phyloP scores from a whole-genome alignment of 129 eudicot species.

The Flaveria linearis region DNA sequence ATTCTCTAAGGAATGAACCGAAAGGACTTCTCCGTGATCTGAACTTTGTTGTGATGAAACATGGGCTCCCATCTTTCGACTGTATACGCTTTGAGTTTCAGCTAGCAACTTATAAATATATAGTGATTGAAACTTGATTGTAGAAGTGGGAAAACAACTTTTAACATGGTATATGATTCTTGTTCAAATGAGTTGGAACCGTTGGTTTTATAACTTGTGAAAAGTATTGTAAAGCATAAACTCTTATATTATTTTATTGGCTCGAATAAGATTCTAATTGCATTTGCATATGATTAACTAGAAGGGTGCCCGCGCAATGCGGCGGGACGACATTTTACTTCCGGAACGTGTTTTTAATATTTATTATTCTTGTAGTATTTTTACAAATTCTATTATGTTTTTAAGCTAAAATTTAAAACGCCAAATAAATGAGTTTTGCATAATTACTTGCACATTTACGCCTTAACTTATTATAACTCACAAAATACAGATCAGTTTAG shows the following conservation, averaged over 20 bases:
- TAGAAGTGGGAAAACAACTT: conserved; percentile 26
- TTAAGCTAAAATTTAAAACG: too few relatives aligned
- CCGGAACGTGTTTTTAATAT: too few relatives aligned
- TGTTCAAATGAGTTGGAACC: conserved; percentile 19
- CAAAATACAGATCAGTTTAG: too few relatives aligned
- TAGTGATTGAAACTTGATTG: background rate
- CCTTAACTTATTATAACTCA: too few relatives aligned
- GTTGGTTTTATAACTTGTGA: conserved; percentile 16
- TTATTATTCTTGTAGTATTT: too few relatives aligned
- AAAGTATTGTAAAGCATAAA: conserved; percentile 22
- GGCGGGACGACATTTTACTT: too few relatives aligned
- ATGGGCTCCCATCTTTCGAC: conserved; percentile 35
- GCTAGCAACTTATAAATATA: background rate
- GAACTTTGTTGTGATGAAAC: conserved; percentile 31
- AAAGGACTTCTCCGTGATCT: conserved; percentile 35
- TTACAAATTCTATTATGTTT: too few relatives aligned
- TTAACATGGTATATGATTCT: conserved; percentile 39
- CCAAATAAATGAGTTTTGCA: too few relatives aligned
- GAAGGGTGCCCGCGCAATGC: too few relatives aligned
- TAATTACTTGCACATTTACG: too few relatives aligned
- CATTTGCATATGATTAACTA: conserved; percentile 8
- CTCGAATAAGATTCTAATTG: conserved; percentile 4
- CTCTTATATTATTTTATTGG: background rate
- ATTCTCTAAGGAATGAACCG: conserved; percentile 50
- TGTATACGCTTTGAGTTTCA: background rate